These are phyloP conservation scores for Neurospora discreta DNA, from an alignment of 495 filamentous ascomycete species.

Conservation along the genomic window DNA sequence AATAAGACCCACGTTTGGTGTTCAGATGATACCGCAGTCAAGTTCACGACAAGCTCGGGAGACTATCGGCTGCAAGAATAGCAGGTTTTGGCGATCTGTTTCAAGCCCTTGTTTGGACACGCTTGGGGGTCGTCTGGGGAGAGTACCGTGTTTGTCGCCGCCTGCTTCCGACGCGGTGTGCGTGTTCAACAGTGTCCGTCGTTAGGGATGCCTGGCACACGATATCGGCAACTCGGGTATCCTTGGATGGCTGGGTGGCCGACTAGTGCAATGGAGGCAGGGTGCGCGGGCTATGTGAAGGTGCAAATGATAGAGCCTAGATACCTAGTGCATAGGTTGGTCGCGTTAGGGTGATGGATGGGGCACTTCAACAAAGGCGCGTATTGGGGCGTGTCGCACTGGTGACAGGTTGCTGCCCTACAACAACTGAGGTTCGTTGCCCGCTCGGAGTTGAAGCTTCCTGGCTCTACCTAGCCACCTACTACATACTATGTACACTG, in stretches of 20 bases:
- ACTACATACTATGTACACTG: background rate
- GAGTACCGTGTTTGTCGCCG: background rate
- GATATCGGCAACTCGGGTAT: background rate
- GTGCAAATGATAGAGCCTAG: background rate
- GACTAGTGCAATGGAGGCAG: background rate
- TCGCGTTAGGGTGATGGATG: background rate
- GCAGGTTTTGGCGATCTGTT: background rate
- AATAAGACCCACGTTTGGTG: conserved; percentile 1
- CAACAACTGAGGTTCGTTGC: background rate
- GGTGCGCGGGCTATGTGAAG: background rate
- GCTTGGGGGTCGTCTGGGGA: background rate
- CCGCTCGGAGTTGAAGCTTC: background rate
- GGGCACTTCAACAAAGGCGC: background rate
- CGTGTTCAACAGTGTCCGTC: background rate
- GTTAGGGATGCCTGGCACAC: background rate
- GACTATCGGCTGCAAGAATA: background rate
- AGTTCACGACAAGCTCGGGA: background rate
- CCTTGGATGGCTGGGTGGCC: background rate
- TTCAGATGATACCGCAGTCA: conserved; percentile 9
- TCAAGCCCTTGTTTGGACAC: background rate
- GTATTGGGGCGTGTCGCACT: background rate
- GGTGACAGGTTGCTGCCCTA: background rate
- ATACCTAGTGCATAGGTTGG: background rate
- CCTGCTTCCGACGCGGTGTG: background rate
- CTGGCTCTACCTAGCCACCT: background rate